phyloP scores from a whole-genome alignment of 805 yeast species.

The Candida jianshihensis region DNA sequence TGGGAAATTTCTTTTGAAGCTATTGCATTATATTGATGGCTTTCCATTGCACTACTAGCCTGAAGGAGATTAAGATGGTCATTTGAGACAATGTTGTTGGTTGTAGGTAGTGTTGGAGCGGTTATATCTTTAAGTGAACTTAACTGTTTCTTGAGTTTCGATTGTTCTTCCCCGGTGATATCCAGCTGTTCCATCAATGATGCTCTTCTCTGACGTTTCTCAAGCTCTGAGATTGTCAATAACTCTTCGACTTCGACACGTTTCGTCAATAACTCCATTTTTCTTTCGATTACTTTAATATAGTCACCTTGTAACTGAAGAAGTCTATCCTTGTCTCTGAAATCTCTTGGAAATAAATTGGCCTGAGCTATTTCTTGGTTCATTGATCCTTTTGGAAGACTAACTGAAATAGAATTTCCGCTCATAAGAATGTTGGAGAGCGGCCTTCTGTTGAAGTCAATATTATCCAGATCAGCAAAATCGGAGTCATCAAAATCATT shows the following conservation, averaged over 20 bases:
- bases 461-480: neutral
- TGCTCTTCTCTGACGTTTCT: neutral
- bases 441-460: too few species aligned
- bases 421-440: too few species aligned
- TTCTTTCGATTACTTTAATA: neutral
- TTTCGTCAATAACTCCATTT: neutral
- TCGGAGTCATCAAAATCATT: conserved; percentile 1
- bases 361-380: too few species aligned
- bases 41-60: too few species aligned
- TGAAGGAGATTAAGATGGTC: too few species aligned
- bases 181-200: neutral
- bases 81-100: too few species aligned
- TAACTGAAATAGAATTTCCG: too few species aligned
- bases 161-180: neutral
- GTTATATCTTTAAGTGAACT: neutral
- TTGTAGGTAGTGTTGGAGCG: neutral
- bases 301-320: neutral
- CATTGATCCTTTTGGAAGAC: too few species aligned
- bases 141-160: neutral
- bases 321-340: neutral
- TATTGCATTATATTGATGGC: too few species aligned
- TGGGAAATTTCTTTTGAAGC: neutral
- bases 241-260: neutral
- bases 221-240: neutral
- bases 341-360: too few species aligned